phyloP scores from a whole-genome alignment of 208 protist species.

The Phytomonas francai region DNA sequence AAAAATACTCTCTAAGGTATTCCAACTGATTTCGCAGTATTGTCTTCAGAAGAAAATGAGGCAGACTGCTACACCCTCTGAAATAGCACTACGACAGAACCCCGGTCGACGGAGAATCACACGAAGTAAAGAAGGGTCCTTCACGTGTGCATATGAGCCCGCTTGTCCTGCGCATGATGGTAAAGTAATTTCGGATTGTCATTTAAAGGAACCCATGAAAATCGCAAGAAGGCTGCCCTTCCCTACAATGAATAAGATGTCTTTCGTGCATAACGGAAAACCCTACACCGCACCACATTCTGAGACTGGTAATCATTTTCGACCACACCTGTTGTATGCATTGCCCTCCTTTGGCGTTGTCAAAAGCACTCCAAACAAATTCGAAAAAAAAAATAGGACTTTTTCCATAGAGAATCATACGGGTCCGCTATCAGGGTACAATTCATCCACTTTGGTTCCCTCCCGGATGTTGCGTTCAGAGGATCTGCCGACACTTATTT shows the following conservation, averaged over 20 bases:
- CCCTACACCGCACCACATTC: neutral
- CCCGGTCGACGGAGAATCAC: neutral
- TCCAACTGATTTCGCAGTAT: neutral
- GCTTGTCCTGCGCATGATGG: neutral
- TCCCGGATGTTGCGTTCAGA: neutral
- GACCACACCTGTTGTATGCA: neutral
- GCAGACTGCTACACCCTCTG: slow-evolving; percentile 1
- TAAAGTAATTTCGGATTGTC: neutral
- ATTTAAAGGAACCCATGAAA: neutral
- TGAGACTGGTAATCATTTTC: neutral
- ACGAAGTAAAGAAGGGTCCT: neutral
- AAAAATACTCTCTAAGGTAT: neutral
- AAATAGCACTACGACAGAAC: slow-evolving; percentile 8
- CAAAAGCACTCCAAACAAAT: neutral
- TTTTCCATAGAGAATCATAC: neutral
- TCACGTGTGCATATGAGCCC: neutral
- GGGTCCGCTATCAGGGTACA: neutral
- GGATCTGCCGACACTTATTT: neutral
- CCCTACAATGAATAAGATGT: neutral
- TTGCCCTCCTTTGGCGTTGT: neutral
- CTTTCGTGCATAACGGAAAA: neutral
- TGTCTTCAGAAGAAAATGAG: neutral
- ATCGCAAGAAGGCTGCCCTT: neutral
- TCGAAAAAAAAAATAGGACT: neutral
- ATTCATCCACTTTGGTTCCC: neutral